Base-by-base conservation (phyloP, 345 rosid genomes). In the Pistacia vera region DNA sequence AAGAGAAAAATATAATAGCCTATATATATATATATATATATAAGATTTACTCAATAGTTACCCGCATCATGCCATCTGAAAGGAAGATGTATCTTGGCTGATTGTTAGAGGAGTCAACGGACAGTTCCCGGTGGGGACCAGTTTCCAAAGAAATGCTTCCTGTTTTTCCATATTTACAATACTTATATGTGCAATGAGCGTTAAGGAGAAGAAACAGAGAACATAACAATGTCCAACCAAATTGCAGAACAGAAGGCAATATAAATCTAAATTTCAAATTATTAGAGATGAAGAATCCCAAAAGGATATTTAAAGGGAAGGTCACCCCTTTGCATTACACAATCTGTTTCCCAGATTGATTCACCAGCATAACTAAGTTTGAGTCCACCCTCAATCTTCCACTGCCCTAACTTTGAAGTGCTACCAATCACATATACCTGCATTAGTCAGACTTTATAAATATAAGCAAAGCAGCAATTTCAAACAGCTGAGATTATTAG, bases 41-140 rank as follows among this genome's bases (percentile, higher is more conserved):
- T 57, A 30, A 74, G 74, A 44, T 70, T 64, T 67, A 44, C 49
- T 61, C 68, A 78, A 52, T 28, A 61, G 81, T 86, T 86, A 95
- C 99, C 82, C 99, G 90, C 86, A 93, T 70, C 94, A 95, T 87
- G 83, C 98, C 98, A 82, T 93, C 99, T 20, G 99, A 92, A 77
- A 93, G 88, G 73, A 93, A 79, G 49, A 93, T 86, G 78, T 75
- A 87, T 64, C 82, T 83, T 1, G 84, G 85, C 46, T 79, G 90
- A 78, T 68, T 76, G 66, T 81, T 79, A 41, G 85, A 75, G 79
- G 90, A 81, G 77, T 83, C 93, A 59, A 90, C 64, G 33, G 79
- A 74, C 68, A 95, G 86, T 70, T 90, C 93, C 49, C 98, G 88
- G 48, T 87, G 85, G 51, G 89, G 79, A 76, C 96, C 94, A 54